Evolutionary conservation across 73 alveolate species (phyloP), one percentile per base, ranked within the genome.

Genomic region (Symbiodinium pilosum): DNA sequence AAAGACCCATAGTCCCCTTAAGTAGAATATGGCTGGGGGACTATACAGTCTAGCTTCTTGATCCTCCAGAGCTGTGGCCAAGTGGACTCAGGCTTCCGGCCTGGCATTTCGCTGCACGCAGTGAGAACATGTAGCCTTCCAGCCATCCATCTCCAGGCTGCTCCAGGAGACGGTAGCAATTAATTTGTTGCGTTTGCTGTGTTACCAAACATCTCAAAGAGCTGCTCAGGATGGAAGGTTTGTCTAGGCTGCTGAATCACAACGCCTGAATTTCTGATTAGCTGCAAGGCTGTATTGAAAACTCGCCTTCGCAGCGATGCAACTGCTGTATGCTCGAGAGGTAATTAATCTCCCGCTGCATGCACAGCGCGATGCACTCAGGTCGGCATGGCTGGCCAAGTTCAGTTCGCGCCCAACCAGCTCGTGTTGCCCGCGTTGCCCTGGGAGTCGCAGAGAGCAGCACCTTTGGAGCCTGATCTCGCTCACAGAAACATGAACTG

Each of bases 211-310:
- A n/a, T n/a, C n/a, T n/a, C n/a, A n/a, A n/a, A n/a, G n/a, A n/a
- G n/a, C n/a, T n/a, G n/a, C n/a, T n/a, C n/a, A n/a, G n/a, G n/a
- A n/a, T n/a, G n/a, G n/a, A n/a, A n/a, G n/a, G n/a, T n/a, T n/a
- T n/a, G n/a, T n/a, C n/a, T n/a, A n/a, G n/a, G n/a, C n/a, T n/a
- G n/a, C n/a, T n/a, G n/a, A n/a, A n/a, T n/a, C n/a, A n/a, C n/a
- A n/a, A n/a, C 3, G 41, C 77, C 77, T 64, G 77, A 64, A 64
- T 64, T 64, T 64, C 38, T 64, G 77, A 64, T 64, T 64, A 64
- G 77, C 77, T 18, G 77, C 77, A 32, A 64, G 77, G 77, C 77
- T 32, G 77, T 64, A 64, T 64, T 64, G 32, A 64, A 64, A 64
- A 64, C 77, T 64, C 77, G 41, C 77, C 30, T 64, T 21, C 32